These are phyloP conservation scores for Tephrocybe sp. DNA, from an alignment of 768 basidiomycete species.

Conservation along the genomic window DNA sequence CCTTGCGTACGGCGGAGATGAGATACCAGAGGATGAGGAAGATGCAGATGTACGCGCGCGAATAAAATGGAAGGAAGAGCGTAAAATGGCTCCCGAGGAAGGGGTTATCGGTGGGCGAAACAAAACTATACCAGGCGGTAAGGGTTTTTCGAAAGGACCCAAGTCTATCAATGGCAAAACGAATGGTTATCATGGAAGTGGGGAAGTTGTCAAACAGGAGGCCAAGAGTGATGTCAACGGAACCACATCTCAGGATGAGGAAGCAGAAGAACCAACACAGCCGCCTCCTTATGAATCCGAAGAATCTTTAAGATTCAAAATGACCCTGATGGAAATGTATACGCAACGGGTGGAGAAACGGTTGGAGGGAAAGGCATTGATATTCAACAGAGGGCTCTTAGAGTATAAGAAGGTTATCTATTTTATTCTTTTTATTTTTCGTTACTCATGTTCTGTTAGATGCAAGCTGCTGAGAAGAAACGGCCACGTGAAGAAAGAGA, in stretches of 20 bases:
- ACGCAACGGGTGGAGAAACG: constrained; percentile 84
- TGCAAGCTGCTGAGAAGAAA: constrained; percentile 90
- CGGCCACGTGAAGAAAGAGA: constrained; percentile 89
- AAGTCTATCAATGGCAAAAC: constrained; percentile 36
- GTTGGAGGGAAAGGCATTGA: constrained; percentile 78
- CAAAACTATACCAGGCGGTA: constrained; percentile 33
- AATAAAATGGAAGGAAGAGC: constrained; percentile 48
- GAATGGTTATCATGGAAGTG: constrained; percentile 44
- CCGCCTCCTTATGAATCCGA: constrained; percentile 81
- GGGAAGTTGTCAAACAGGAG: constrained; percentile 34
- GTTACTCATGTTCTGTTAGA: constrained; percentile 41
- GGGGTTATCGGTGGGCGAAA: constrained; percentile 20
- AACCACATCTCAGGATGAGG: constrained; percentile 49
- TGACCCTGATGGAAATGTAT: constrained; percentile 88
- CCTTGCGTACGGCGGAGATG: constrained; percentile 78
- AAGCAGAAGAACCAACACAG: constrained; percentile 60
- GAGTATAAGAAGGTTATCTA: constrained; percentile 88
- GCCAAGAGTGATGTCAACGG: constrained; percentile 49
- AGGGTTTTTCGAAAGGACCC: constrained; percentile 37
- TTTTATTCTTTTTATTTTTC: not conserved
- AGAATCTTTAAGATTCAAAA: constrained; percentile 84
- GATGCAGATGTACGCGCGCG: constrained; percentile 70
- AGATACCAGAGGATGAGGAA: constrained; percentile 73
- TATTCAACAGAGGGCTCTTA: constrained; percentile 87
- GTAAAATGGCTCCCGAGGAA: constrained; percentile 25